These are phyloP conservation scores for Quercus suber DNA, from an alignment of 306 rosid genomes.

Conservation along the genomic window DNA sequence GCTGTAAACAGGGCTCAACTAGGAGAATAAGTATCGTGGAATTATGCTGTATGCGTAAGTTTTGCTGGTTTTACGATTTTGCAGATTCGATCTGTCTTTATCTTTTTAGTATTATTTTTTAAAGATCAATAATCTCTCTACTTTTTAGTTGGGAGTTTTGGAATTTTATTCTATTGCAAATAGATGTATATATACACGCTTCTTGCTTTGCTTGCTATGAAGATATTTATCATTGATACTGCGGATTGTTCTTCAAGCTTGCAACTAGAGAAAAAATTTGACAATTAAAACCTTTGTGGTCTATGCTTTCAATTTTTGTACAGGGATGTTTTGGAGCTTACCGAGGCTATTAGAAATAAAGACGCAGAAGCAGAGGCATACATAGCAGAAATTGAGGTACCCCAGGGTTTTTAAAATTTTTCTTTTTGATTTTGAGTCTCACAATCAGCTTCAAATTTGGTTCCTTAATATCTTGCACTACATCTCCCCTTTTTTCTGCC, in stretches of 20 bases:
- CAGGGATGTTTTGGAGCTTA: conserved; percentile 79
- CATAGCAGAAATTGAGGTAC: conserved; percentile 95
- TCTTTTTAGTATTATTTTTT: not conserved
- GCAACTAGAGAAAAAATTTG: not conserved
- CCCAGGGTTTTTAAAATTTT: not conserved
- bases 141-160: not conserved
- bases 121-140: not conserved
- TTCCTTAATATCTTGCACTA: conserved; percentile 1
- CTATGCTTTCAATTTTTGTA: conserved; percentile 21
- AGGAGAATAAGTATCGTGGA: not conserved
- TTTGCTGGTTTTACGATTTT: no score
- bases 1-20: not conserved
- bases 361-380: conserved; percentile 85
- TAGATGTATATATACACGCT: not conserved
- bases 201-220: not conserved
- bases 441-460: not conserved
- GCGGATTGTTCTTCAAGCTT: not conserved
- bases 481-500: conserved; percentile 8
- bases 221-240: not conserved
- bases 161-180: not conserved
- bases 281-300: not conserved
- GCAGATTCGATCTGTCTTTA: no score
- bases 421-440: not conserved
- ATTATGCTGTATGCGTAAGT: no score
- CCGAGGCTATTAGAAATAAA: conserved; percentile 77